These are phyloP conservation scores for Coemansia aciculifera DNA, from an alignment of 192 early-diverging fungal species.

Conservation along the genomic window DNA sequence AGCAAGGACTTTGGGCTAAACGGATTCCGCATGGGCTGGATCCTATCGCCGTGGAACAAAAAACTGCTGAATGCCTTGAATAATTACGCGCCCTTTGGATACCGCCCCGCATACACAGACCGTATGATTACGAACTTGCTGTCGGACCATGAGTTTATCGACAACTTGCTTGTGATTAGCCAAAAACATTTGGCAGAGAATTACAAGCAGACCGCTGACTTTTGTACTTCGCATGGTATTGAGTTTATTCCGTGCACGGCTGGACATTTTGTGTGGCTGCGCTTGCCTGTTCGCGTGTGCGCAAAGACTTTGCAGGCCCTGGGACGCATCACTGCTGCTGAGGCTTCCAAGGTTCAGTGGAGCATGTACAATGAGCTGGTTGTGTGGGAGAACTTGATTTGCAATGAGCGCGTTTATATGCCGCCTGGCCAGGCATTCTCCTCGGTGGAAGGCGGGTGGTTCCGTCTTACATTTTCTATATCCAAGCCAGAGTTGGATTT, in stretches of 20 bases:
- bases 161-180: slow-evolving; percentile 62
- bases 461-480: slow-evolving; percentile 66
- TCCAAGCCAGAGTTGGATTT: slow-evolving; percentile 47
- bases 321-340: slow-evolving; percentile 7
- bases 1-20: slow-evolving; percentile 85
- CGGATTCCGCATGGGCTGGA: slow-evolving; percentile 69
- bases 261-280: slow-evolving; percentile 73
- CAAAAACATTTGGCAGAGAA: slow-evolving; percentile 56
- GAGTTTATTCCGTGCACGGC: slow-evolving; percentile 62
- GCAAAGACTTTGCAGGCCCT: slow-evolving; percentile 49
- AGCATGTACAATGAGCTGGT: slow-evolving; percentile 53
- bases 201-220: slow-evolving; percentile 49
- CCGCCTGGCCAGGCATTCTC: slow-evolving; percentile 69
- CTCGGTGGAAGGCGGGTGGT: slow-evolving; percentile 60
- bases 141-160: slow-evolving; percentile 58
- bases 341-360: slow-evolving; percentile 18
- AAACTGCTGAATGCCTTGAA: slow-evolving; percentile 24
- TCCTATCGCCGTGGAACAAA: slow-evolving; percentile 65
- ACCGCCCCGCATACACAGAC: slow-evolving; percentile 64
- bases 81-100: slow-evolving; percentile 60
- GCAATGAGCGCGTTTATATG: slow-evolving; percentile 65
- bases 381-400: slow-evolving; percentile 53
- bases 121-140: slow-evolving; percentile 60
- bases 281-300: slow-evolving; percentile 24
- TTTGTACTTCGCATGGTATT: slow-evolving; percentile 55